Evolutionary conservation across 2,329 filamentous ascomycete genomes (phyloP).

Genomic region (Parafenestella ontariensis): DNA sequence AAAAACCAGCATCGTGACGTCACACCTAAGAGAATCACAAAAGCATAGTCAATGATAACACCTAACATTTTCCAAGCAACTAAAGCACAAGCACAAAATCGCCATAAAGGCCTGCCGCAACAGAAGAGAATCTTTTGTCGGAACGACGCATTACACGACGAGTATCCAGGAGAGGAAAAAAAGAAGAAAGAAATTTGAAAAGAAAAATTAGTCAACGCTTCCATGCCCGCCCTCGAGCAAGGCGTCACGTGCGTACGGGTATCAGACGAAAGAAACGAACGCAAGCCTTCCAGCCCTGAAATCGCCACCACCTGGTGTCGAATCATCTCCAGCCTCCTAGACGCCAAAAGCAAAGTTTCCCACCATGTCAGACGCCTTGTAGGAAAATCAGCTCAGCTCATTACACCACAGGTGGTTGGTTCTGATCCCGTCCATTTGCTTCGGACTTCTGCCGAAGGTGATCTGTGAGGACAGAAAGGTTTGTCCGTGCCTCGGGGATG

Average conservation of each 20-base stretch:
- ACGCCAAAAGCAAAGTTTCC: not conserved
- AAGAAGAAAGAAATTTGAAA: no score
- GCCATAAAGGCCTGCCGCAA: not conserved
- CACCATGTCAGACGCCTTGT: not conserved
- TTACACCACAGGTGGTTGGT: not conserved
- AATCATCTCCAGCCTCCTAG: not conserved
- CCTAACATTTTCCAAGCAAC: no score
- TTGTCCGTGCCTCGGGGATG: conserved; percentile 69
- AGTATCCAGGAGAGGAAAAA: not conserved
- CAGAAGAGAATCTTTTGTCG: not conserved
- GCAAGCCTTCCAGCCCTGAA: not conserved
- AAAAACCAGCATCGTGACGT: no score
- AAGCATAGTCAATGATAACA: not conserved
- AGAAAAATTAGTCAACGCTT: not conserved
- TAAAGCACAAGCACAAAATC: not conserved
- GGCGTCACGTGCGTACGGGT: conserved; percentile 1
- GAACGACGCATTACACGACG: not conserved
- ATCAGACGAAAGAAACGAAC: conserved; percentile 1
- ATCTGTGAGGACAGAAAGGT: conserved; percentile 50
- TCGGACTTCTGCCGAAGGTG: conserved; percentile 25
- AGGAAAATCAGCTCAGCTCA: not conserved
- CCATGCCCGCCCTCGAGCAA: not conserved
- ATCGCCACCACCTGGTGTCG: not conserved
- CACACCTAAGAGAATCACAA: no score
- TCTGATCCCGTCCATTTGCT: not conserved